phyloP scores from a whole-genome alignment of 2,329 filamentous ascomycete genomes.

The Verticillium dahliae region DNA sequence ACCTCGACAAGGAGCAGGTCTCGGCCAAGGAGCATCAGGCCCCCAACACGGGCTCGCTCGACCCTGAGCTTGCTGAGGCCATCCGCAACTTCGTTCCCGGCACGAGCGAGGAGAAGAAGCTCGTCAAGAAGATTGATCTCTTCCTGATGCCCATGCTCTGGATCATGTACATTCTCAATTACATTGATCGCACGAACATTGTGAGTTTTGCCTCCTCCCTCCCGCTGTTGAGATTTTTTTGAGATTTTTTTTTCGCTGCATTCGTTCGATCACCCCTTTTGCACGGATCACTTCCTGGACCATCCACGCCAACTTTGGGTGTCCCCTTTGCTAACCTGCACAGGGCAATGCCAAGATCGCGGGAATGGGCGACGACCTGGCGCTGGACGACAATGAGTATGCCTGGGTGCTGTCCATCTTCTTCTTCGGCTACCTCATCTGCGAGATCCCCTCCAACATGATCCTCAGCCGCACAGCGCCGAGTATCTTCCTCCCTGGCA shows the following conservation, averaged over 20 bases:
- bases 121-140: conserved; percentile 12
- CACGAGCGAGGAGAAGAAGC: conserved; percentile 14
- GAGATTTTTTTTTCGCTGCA: background rate
- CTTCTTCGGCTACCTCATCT: conserved; percentile 52
- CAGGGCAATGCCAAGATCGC: conserved; percentile 43
- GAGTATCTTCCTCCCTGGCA: conserved; percentile 42
- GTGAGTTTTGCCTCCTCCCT: conserved; percentile 8
- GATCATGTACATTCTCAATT: conserved; percentile 19
- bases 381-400: conserved; percentile 41
- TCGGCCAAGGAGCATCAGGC: conserved; percentile 10
- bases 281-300: background rate
- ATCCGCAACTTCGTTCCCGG: conserved; percentile 19
- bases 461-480: conserved; percentile 46
- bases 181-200: conserved; percentile 21
- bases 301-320: background rate
- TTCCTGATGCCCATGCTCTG: conserved; percentile 5
- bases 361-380: conserved; percentile 39
- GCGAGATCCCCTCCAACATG: conserved; percentile 57
- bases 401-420: conserved; percentile 45
- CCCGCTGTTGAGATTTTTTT: no score
- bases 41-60: conserved; percentile 1
- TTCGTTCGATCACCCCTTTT: background rate
- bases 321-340: background rate
- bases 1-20: conserved; percentile 1
- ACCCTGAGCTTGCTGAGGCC: conserved; percentile 17